Evolutionary conservation across 2,329 filamentous ascomycete species (phyloP).

Genomic region (Pseudogymnoascus sp.): DNA sequence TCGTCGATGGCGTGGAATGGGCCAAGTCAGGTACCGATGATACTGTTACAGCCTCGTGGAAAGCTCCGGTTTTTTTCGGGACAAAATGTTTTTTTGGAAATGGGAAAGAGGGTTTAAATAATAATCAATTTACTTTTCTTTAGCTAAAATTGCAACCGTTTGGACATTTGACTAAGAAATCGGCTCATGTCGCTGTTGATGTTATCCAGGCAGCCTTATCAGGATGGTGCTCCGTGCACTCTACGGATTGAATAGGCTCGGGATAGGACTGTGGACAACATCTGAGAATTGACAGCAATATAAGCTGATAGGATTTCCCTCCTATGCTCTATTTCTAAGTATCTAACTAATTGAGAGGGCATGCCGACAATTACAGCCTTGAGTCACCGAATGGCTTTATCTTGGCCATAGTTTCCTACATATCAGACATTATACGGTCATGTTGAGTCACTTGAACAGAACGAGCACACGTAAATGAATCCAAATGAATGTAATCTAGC

Average conservation of each 20-base stretch:
- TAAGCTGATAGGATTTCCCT: not conserved
- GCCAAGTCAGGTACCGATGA: not conserved
- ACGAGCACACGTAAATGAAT: not conserved
- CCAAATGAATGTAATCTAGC: conserved; percentile 1
- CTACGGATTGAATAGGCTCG: not conserved
- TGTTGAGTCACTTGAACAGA: not conserved
- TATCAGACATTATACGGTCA: not conserved
- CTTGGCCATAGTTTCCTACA: not conserved
- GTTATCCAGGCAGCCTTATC: conserved; percentile 7
- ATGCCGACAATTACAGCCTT: not conserved
- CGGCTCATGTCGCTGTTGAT: not conserved
- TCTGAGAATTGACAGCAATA: not conserved
- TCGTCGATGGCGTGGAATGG: conserved; percentile 12
- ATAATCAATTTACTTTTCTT: not conserved
- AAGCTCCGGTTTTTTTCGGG: not conserved
- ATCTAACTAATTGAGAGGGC: not conserved
- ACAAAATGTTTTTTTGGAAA: not conserved
- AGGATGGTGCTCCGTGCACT: not conserved
- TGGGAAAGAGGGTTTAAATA: not conserved
- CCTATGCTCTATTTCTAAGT: not conserved
- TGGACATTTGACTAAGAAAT: not conserved
- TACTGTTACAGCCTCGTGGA: not conserved
- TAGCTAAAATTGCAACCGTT: no score
- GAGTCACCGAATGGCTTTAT: not conserved
- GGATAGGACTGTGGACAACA: not conserved